phyloP scores from a whole-genome alignment of 768 basidiomycete species.

The Melanogaster broomeanus region DNA sequence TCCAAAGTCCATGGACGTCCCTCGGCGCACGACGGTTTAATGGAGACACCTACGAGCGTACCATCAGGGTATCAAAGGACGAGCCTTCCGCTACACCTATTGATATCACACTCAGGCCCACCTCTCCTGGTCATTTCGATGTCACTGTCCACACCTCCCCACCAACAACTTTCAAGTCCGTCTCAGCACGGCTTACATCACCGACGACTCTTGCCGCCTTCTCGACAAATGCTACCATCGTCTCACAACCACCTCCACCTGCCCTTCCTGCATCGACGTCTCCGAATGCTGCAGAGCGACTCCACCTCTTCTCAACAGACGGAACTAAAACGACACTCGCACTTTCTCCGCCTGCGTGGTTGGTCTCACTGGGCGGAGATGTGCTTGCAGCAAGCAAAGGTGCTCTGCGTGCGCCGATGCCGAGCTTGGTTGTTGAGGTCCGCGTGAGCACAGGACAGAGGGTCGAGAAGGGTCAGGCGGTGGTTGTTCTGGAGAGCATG shows the following conservation, averaged over 20 bases:
- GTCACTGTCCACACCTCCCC: conserved; percentile 44
- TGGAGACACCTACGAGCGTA: conserved; percentile 66
- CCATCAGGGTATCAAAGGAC: conserved; percentile 63
- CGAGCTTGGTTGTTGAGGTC: conserved; percentile 91
- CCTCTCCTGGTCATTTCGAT: conserved; percentile 50
- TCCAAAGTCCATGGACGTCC: conserved; percentile 65
- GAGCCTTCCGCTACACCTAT: conserved; percentile 37
- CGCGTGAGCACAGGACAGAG: conserved; percentile 73
- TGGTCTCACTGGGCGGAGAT: conserved; percentile 65
- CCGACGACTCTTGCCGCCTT: conserved; percentile 54
- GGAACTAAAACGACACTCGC: conserved; percentile 67
- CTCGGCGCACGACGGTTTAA: conserved; percentile 78
- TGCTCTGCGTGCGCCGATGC: conserved; percentile 83
- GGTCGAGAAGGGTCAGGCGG: conserved; percentile 78
- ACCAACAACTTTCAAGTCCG: conserved; percentile 43
- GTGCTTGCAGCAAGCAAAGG: conserved; percentile 57
- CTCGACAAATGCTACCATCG: conserved; percentile 62
- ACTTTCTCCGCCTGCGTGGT: conserved; percentile 71
- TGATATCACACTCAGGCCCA: conserved; percentile 44
- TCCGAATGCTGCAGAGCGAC: conserved; percentile 62
- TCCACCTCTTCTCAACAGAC: conserved; percentile 67
- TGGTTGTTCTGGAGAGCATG: conserved; percentile 93
- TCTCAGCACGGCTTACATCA: conserved; percentile 58
- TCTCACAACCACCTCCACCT: conserved; percentile 64
- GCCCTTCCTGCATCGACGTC: conserved; percentile 55